Evolutionary conservation across 2,329 filamentous ascomycete genomes (phyloP).

Genomic region (Sclerotinia subarctica): DNA sequence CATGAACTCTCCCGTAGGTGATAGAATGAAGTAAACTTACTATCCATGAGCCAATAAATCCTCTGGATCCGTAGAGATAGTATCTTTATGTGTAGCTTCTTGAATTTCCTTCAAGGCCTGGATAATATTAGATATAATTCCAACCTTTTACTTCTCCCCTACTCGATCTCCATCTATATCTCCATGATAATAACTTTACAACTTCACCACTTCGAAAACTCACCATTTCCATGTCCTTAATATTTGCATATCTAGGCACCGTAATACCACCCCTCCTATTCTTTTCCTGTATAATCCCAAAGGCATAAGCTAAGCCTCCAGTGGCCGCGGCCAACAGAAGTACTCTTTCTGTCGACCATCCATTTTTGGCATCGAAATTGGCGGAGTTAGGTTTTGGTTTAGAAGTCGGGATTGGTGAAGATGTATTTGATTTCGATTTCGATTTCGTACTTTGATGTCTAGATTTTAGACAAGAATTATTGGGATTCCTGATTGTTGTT

Average conservation of each 20-base stretch:
- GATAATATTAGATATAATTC: neutral
- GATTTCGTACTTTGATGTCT: neutral
- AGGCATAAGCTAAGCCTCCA: slow-evolving; percentile 25
- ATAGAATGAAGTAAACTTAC: neutral
- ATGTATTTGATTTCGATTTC: neutral
- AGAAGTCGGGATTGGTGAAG: neutral
- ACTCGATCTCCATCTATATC: neutral
- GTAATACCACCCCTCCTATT: slow-evolving; percentile 17
- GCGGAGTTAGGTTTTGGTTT: neutral
- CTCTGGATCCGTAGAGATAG: slow-evolving; percentile 61
- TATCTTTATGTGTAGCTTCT: slow-evolving; percentile 49
- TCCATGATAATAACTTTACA: neutral
- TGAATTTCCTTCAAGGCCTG: slow-evolving; percentile 57
- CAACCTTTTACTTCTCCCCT: neutral
- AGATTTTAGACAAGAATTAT: neutral
- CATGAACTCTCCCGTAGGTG: neutral
- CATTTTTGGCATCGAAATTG: neutral
- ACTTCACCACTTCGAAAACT: slow-evolving; percentile 24
- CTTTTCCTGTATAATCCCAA: slow-evolving; percentile 25
- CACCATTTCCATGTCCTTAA: slow-evolving; percentile 51
- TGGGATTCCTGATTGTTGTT: neutral
- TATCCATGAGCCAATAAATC: slow-evolving; percentile 62
- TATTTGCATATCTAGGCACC: slow-evolving; percentile 45
- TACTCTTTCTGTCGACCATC: slow-evolving; percentile 32
- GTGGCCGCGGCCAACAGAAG: slow-evolving; percentile 30